These are phyloP conservation scores for Fomitopsis betulina DNA, from an alignment of 1,284 basidiomycete genomes.

Conservation along the genomic window DNA sequence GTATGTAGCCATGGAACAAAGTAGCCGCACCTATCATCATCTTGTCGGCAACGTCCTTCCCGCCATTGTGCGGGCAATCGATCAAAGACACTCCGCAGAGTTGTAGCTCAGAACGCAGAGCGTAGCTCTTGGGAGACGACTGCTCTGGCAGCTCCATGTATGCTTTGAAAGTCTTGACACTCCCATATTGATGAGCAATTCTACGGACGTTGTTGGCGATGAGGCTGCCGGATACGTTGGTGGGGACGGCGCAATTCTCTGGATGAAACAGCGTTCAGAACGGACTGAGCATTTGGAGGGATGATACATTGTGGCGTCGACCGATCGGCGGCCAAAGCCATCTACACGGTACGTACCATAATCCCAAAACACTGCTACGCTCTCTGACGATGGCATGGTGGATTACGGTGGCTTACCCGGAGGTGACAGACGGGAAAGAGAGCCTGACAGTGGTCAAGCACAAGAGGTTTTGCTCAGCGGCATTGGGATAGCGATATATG, in stretches of 20 bases:
- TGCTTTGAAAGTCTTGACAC: slow-evolving; percentile 36
- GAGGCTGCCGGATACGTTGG: slow-evolving; percentile 37
- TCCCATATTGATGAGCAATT: slow-evolving; percentile 23
- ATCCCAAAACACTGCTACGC: slow-evolving; percentile 60
- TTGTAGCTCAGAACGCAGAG: slow-evolving; percentile 45
- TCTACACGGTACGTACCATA: slow-evolving; percentile 37
- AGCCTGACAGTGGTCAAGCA: slow-evolving; percentile 2
- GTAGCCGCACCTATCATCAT: slow-evolving; percentile 32
- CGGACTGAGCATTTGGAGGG: not conserved
- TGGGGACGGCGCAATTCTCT: slow-evolving; percentile 55
- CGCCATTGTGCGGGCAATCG: slow-evolving; percentile 40
- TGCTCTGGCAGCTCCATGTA: slow-evolving; percentile 42
- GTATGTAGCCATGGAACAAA: not conserved
- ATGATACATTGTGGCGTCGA: not conserved
- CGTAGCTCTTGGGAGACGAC: slow-evolving; percentile 22
- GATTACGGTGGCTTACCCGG: not conserved
- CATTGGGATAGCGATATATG: not conserved
- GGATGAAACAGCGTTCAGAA: not conserved
- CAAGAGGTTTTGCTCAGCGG: not conserved
- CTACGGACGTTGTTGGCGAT: slow-evolving; percentile 23
- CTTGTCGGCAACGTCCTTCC: slow-evolving; percentile 38
- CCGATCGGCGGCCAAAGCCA: not conserved
- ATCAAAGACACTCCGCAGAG: slow-evolving; percentile 35
- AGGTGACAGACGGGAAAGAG: not conserved
- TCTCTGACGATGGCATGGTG: slow-evolving; percentile 2